A percentile compares a stretch with the other conserved stretches of the same genome.
Evolutionary conservation across 768 basidiomycete genomes (phyloP).

Genomic region (Fomitopsis serialis): DNA sequence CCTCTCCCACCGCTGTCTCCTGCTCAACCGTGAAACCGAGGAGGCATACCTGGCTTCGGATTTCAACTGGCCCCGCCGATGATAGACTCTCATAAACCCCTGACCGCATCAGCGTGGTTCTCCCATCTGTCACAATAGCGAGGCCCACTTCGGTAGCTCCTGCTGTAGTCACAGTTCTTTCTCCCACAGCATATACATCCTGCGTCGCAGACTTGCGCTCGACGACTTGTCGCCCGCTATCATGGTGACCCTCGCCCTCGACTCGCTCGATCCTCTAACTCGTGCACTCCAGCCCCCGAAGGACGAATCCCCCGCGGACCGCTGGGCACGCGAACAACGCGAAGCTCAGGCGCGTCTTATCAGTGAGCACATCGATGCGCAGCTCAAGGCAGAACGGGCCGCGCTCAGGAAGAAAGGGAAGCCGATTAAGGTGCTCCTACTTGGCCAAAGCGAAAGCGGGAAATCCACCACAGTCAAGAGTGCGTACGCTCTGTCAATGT

Average conservation of each 20-base stretch:
- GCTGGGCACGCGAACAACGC: constrained; percentile 46
- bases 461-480: constrained; percentile 81
- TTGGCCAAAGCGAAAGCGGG: constrained; percentile 71
- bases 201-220: neutral
- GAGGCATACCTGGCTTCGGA: neutral
- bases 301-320: constrained; percentile 56
- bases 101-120: constrained; percentile 1
- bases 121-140: constrained; percentile 2
- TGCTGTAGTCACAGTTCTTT: neutral
- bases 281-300: constrained; percentile 56
- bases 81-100: neutral
- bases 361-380: constrained; percentile 74
- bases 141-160: neutral
- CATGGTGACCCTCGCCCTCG: constrained; percentile 10
- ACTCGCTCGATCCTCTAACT: constrained; percentile 49
- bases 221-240: neutral
- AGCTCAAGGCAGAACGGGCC: constrained; percentile 55
- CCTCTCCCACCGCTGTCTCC: too few relatives aligned
- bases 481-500: constrained; percentile 23
- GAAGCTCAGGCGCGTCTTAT: constrained; percentile 62
- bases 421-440: constrained; percentile 68
- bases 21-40: too few relatives aligned
- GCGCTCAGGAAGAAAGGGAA: constrained; percentile 56
- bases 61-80: neutral
- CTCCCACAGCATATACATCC: neutral